A percentile compares a stretch with the other conserved stretches of the same genome.
phyloP scores from a whole-genome alignment of 768 basidiomycete species.

The Mycena vitilis region DNA sequence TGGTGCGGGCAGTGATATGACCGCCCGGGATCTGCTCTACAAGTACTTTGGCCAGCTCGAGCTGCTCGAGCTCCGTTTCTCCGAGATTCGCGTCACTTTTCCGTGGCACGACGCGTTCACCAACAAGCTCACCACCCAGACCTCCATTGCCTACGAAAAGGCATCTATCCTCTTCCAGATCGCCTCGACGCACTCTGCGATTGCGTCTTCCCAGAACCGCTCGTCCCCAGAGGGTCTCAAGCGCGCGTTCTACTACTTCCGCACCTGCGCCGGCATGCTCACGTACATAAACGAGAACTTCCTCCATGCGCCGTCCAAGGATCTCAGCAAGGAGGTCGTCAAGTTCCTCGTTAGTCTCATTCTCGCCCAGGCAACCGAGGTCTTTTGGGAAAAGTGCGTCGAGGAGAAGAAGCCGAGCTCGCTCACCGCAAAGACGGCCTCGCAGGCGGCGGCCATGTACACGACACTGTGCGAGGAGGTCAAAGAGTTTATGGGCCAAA shows the following conservation, averaged over 20 bases:
- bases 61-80: slow-evolving; percentile 94
- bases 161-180: slow-evolving; percentile 98
- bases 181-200: slow-evolving; percentile 91
- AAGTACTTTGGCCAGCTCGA: slow-evolving; percentile 99
- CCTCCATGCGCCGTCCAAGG: slow-evolving; percentile 95
- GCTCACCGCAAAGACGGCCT: slow-evolving; percentile 85
- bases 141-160: slow-evolving; percentile 98
- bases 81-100: slow-evolving; percentile 96
- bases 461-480: slow-evolving; percentile 87
- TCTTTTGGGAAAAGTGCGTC: slow-evolving; percentile 95
- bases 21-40: slow-evolving; percentile 96
- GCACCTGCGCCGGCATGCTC: slow-evolving; percentile 94
- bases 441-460: slow-evolving; percentile 87
- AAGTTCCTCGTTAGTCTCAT: slow-evolving; percentile 92
- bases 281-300: slow-evolving; percentile 99
- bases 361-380: slow-evolving; percentile 93
- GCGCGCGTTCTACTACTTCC: slow-evolving; percentile 91
- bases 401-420: slow-evolving; percentile 89
- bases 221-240: slow-evolving; percentile 93
- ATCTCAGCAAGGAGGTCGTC: slow-evolving; percentile 93
- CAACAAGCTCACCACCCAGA: slow-evolving; percentile 91
- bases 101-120: slow-evolving; percentile 99
- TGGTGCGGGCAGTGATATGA: slow-evolving; percentile 95
- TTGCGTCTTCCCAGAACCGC: slow-evolving; percentile 87
- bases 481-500: slow-evolving; percentile 97